Evolutionary conservation across 306 rosid species (phyloP), one percentile per base, ranked within the genome.

Genomic region (Prunus campanulata): DNA sequence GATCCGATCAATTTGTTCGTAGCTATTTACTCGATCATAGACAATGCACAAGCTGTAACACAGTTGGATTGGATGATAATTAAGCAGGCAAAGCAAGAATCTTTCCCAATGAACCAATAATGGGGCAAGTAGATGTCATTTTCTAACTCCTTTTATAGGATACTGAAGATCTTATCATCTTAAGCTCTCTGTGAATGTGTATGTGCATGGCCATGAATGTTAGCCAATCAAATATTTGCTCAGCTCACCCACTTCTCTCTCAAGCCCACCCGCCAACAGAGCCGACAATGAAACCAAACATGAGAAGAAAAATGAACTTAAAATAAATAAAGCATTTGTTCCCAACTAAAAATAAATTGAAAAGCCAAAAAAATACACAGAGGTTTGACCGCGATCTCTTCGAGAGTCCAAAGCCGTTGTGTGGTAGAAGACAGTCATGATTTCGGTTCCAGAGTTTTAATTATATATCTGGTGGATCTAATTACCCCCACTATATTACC

Each of bases 341-440:
- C 19, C 19, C 14, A 48, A 48, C 15, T 29, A 14, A 77, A 42
- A 65, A 49, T 27, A 57, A 35, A 3, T 14, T 3, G 6, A 52
- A 22, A 3, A 30, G 13, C 27, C 66, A 3, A 24, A 8, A 56
- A 59, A 29, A 66, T 0, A 48, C 0, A 22, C 10, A 68, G 74
- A 72, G 71, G 86, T 86, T 83, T 86, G 85, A 86, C 84, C 86
- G 78, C 86, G 78, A 66, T 84, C 56, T 81, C 74, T 70, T 74
- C 70, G 78, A 63, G 66, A 60, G 78, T 77, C 85, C 80, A 74
- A 66, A 64, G 42, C 78, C 80, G 73, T 74, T 76, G 79, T 76
- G 77, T 15, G 82, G 86, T 70, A 70, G 84, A 74, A 39, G 84
- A 81, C 77, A 50, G 80, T 63, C 49, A 86, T 78, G 82, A 78